phyloP scores from a whole-genome alignment of 2,329 filamentous ascomycete genomes.

The Nannizziopsis arthrosporioides region DNA sequence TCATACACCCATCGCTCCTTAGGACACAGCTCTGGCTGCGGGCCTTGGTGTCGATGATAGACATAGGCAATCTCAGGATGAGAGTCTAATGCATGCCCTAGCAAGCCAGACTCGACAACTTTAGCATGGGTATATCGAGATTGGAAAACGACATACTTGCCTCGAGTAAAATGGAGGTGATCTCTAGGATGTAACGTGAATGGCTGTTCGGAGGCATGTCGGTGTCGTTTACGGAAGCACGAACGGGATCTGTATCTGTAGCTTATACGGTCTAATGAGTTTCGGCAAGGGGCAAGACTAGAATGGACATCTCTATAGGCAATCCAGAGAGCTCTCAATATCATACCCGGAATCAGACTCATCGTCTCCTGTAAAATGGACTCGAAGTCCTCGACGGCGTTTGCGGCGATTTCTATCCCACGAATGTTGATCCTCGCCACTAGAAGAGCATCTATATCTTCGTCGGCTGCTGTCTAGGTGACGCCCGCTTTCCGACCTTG shows the following conservation, averaged over 20 bases:
- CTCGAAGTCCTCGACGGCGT: neutral
- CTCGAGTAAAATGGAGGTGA: neutral
- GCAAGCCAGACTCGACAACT: too few species aligned
- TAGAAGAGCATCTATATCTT: neutral
- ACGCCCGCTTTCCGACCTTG: too few species aligned
- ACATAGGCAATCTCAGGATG: too few species aligned
- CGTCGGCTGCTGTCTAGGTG: neutral
- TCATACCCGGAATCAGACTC: slow-evolving; percentile 7
- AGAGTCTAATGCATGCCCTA: too few species aligned
- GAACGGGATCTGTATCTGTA: slow-evolving; percentile 8
- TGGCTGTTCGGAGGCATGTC: neutral
- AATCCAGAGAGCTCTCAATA: neutral
- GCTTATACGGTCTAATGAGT: neutral
- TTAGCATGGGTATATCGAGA: too few species aligned
- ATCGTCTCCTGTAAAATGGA: slow-evolving; percentile 7
- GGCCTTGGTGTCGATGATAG: too few species aligned
- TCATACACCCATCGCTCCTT: too few species aligned
- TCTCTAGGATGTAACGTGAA: neutral
- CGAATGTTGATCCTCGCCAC: neutral
- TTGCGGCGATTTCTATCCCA: neutral
- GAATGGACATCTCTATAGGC: neutral
- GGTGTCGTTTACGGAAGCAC: neutral
- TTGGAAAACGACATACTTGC: neutral
- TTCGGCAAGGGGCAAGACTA: neutral
- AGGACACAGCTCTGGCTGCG: too few species aligned